Evolutionary conservation across 1,139 yeast genomes (phyloP).

Genomic region (Schizosaccharomyces versatilis): DNA sequence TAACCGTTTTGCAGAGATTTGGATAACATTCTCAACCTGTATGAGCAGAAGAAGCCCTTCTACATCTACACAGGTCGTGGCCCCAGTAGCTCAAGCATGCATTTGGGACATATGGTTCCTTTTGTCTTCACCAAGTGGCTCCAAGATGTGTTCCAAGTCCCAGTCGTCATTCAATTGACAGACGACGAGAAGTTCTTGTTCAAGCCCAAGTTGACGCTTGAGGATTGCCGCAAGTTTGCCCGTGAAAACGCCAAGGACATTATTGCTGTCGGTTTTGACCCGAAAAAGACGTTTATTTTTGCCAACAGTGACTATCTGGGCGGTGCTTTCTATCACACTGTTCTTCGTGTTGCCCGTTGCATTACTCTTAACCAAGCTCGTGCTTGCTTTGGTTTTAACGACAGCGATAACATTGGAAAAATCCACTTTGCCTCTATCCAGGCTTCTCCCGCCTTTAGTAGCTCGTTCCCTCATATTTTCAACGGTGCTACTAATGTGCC

Average conservation of each 20-base stretch:
- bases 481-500: conserved; percentile 71
- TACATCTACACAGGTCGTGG: conserved; percentile 96
- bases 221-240: conserved; percentile 65
- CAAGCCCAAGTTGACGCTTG: conserved; percentile 71
- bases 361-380: conserved; percentile 89
- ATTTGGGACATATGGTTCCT: conserved; percentile 92
- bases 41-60: conserved; percentile 87
- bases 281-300: conserved; percentile 83
- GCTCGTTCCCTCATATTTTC: conserved; percentile 82
- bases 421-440: conserved; percentile 89
- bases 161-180: conserved; percentile 84
- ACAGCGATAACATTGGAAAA: conserved; percentile 75
- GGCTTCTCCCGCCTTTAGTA: conserved; percentile 87
- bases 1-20: conserved; percentile 28
- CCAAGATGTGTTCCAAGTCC: conserved; percentile 92
- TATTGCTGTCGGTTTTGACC: conserved; percentile 82
- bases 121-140: conserved; percentile 92
- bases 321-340: conserved; percentile 81
- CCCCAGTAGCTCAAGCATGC: conserved; percentile 87
- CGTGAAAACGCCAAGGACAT: conserved; percentile 76
- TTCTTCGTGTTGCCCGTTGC: conserved; percentile 81
- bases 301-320: conserved; percentile 86
- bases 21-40: conserved; percentile 52
- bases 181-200: conserved; percentile 95
- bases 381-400: conserved; percentile 94